Evolutionary conservation across 2,329 filamentous ascomycete genomes (phyloP).

Genomic region (Dothidotthia symphoricarpi): DNA sequence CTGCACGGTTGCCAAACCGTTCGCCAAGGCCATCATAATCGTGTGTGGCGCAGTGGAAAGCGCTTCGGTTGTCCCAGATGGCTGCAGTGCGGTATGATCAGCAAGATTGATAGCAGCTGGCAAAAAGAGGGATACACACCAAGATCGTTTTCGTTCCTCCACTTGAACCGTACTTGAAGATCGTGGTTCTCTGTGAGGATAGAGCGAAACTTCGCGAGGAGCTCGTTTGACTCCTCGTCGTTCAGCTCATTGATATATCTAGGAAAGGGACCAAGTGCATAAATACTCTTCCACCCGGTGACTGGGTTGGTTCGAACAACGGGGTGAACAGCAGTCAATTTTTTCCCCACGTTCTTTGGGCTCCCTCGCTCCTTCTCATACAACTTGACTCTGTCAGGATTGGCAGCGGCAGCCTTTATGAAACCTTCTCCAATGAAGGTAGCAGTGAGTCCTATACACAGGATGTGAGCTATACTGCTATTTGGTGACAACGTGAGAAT

Average conservation of each 20-base stretch:
- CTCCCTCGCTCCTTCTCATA: constrained; percentile 20
- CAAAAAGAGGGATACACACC: constrained; percentile 5
- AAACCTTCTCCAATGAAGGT: constrained; percentile 25
- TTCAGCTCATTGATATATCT: constrained; percentile 42
- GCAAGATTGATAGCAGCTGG: neutral
- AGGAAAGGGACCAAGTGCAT: constrained; percentile 20
- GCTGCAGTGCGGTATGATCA: constrained; percentile 18
- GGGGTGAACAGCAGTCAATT: constrained; percentile 24
- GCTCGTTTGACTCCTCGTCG: constrained; percentile 28
- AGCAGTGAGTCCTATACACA: constrained; percentile 15
- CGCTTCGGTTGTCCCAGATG: constrained; percentile 43
- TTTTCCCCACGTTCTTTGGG: constrained; percentile 23
- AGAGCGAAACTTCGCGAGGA: constrained; percentile 9
- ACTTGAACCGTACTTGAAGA: constrained; percentile 43
- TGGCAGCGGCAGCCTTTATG: constrained; percentile 11
- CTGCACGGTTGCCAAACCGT: constrained; percentile 29
- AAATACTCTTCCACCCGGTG: constrained; percentile 39
- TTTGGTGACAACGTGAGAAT: no score
- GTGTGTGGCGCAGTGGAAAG: constrained; percentile 28
- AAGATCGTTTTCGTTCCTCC: constrained; percentile 25
- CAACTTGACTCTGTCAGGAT: constrained; percentile 10
- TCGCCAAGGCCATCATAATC: constrained; percentile 18
- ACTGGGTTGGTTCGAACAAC: constrained; percentile 35
- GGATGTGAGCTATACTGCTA: no score
- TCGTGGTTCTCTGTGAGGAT: constrained; percentile 43